Percentiles rank a stretch among this genome's conserved stretches.
Conservation (phyloP, 306 rosid species). For the Glycyrrhiza uralensis region DNA sequence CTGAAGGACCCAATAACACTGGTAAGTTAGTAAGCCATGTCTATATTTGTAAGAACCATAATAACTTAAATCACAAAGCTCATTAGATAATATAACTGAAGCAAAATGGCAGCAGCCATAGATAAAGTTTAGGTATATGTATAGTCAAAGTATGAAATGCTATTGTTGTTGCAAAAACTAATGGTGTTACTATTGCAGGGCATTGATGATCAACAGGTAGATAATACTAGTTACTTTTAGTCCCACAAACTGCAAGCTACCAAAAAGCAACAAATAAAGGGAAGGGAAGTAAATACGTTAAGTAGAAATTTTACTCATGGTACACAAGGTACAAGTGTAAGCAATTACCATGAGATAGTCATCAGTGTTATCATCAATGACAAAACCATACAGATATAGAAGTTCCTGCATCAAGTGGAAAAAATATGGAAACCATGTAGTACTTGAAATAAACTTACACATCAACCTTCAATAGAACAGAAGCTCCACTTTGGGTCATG, state of each 20-base stretch:
- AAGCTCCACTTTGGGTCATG: background rate
- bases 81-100: background rate
- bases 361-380: slow-evolving; percentile 73
- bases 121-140: background rate
- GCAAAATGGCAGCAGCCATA: background rate
- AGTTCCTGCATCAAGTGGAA: slow-evolving; percentile 72
- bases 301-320: slow-evolving; percentile 5
- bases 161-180: background rate
- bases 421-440: slow-evolving; percentile 3
- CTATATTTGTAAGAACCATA: background rate
- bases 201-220: background rate
- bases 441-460: slow-evolving; percentile 15
- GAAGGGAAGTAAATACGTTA: background rate
- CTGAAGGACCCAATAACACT: slow-evolving; percentile 39
- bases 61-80: slow-evolving; percentile 2
- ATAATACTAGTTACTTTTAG: background rate
- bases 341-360: slow-evolving; percentile 91
- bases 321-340: slow-evolving; percentile 16
- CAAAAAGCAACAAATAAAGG: background rate
- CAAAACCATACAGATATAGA: slow-evolving; percentile 87
- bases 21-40: background rate
- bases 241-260: background rate
- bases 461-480: background rate
- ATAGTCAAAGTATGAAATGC: background rate
- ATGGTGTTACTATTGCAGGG: background rate